A percentile compares a stretch with the other conserved stretches of the same genome.
phyloP scores from a whole-genome alignment of 768 basidiomycete species.

The Pulveroboletus sp. region DNA sequence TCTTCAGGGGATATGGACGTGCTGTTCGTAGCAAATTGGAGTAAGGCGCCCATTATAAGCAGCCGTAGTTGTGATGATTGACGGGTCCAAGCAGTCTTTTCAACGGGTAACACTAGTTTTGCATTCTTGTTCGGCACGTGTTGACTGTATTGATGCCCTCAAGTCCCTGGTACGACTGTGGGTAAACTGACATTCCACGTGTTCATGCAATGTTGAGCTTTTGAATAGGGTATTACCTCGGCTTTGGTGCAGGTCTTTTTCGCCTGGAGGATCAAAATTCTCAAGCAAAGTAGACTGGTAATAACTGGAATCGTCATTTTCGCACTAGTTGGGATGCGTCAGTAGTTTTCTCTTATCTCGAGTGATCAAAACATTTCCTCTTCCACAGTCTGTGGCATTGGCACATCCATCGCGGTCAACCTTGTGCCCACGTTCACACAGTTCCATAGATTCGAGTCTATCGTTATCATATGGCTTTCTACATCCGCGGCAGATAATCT shows the following conservation, averaged over 20 bases:
- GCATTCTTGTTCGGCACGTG: background rate
- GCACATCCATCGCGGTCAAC: conserved; percentile 26
- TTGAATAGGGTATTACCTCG: conserved; percentile 22
- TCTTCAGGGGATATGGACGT: conserved; percentile 13
- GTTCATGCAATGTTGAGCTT: background rate
- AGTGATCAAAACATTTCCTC: conserved; percentile 1
- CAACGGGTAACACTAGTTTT: conserved; percentile 17
- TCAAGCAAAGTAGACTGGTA: conserved; percentile 11
- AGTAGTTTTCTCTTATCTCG: background rate
- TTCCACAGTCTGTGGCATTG: conserved; percentile 28
- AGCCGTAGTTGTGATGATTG: background rate
- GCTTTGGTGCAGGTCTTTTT: conserved; percentile 27
- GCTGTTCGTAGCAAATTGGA: conserved; percentile 19
- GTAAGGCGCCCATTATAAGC: conserved; percentile 5
- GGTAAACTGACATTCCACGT: background rate
- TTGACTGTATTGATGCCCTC: background rate
- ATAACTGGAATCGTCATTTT: conserved; percentile 10
- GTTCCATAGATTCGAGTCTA: conserved; percentile 28
- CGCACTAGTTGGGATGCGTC: conserved; percentile 19
- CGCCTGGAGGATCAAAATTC: conserved; percentile 25
- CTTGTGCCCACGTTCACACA: conserved; percentile 25
- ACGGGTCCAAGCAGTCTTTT: conserved; percentile 22
- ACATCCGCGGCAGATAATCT: conserved; percentile 42
- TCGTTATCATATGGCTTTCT: conserved; percentile 41
- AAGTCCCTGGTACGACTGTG: conserved; percentile 25